Base-by-base conservation (phyloP, 176 grass and related monocot species). In the Poa pratensis region DNA sequence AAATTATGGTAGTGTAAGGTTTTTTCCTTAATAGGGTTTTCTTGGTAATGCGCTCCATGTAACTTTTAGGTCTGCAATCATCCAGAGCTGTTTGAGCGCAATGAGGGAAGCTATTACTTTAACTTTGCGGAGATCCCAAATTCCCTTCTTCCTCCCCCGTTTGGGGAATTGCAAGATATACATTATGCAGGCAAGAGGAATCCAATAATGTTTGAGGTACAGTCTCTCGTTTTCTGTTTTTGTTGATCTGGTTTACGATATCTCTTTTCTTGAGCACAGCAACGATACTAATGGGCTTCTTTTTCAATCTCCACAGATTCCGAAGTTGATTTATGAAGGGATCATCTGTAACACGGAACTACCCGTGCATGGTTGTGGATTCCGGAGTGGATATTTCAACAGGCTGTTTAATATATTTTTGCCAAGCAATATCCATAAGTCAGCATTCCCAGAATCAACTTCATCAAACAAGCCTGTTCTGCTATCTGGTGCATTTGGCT, bases 61-160 rank as follows among this genome's bases (percentile, higher is more conserved):
- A 67, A 59, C 46, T 52, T 91, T 77, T 86, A 99, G 97, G 97
- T 99, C 55, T 99, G 97, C 86, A 99, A 99, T 90, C 97, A 99
- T 88, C 97, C 97, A 27, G 97, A 99, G 88, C 88, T 99, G 59
- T 99, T 99, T 80, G 97, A 99, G 80, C 94, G 97, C 50, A 99
- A 99, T 54, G 97, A 96, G 89, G 97, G 97, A 83, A 99, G 93
- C 45, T 96, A 87, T 32, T 99, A 92, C 84, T 94, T 96, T 79
- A 87, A 96, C 88, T 99, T 99, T 85, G 97, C 92, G 23, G 90
- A 96, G 48, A 90, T 96, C 15, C 91, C 86, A 85, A 92, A 99
- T 69, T 86, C 94, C 69, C 97, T 96, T 88, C 88, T 96, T 85
- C 80, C 97, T 81, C 93, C 96, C 77, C 91, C 97, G 69, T 96